phyloP scores from a whole-genome alignment of 257 asterid species.

The Avicennia marina region DNA sequence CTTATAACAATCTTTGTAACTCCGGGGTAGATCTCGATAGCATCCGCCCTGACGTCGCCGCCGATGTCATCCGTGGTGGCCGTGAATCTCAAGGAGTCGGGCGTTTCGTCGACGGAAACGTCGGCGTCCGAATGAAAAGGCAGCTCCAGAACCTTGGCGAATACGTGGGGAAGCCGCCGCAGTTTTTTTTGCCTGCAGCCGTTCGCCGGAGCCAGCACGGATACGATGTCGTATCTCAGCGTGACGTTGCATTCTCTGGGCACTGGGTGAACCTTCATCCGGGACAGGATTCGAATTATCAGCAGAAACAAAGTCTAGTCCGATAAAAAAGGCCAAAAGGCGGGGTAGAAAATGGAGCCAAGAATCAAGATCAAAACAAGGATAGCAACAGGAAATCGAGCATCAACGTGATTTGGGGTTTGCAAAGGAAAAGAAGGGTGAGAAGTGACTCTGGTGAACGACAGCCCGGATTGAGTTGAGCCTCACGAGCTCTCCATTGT shows the following conservation, averaged over 20 bases:
- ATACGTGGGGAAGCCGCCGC: constrained; percentile 75
- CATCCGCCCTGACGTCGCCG: constrained; percentile 51
- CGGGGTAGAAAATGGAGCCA: too few relatives aligned
- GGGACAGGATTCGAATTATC: not conserved
- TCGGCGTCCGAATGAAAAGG: constrained; percentile 75
- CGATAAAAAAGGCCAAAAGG: too few relatives aligned
- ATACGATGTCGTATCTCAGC: constrained; percentile 11
- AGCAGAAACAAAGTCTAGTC: too few relatives aligned
- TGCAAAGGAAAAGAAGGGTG: too few relatives aligned
- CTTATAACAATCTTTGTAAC: constrained; percentile 61
- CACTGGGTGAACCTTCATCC: constrained; percentile 74
- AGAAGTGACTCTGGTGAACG: too few relatives aligned
- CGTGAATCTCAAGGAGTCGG: constrained; percentile 46
- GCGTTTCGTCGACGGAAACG: constrained; percentile 57
- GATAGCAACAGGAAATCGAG: too few relatives aligned
- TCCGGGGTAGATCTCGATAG: constrained; percentile 75
- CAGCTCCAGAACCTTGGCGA: constrained; percentile 72
- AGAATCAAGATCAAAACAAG: too few relatives aligned
- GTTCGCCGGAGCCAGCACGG: not conserved
- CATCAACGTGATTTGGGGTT: too few relatives aligned
- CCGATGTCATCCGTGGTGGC: constrained; percentile 50
- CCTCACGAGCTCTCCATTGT: too few relatives aligned
- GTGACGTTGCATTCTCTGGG: constrained; percentile 60
- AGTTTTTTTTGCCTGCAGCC: constrained; percentile 58
- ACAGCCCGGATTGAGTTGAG: too few relatives aligned